These are phyloP conservation scores for Pseudogymnoascus sp. DNA, from an alignment of 2,329 filamentous ascomycete genomes.

Conservation along the genomic window DNA sequence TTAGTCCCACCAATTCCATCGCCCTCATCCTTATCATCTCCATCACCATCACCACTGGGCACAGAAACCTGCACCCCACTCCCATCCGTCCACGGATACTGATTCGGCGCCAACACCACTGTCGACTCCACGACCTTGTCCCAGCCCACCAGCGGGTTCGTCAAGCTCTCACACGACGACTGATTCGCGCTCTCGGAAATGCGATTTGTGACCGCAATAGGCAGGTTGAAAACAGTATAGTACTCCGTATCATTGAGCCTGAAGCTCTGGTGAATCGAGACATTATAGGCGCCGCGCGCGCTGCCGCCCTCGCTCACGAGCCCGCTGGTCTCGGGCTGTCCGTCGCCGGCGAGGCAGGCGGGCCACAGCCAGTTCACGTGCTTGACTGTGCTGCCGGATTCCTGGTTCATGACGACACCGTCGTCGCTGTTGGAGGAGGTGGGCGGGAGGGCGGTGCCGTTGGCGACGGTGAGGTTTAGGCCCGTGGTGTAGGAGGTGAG, in stretches of 20 bases:
- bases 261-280: constrained; percentile 64
- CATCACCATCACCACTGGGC: background rate
- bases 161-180: background rate
- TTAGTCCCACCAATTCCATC: background rate
- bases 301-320: constrained; percentile 4
- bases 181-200: constrained; percentile 32
- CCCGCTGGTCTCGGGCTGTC: constrained; percentile 32
- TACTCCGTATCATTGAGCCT: constrained; percentile 53
- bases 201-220: constrained; percentile 58
- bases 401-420: constrained; percentile 54
- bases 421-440: constrained; percentile 43
- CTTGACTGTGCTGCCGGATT: constrained; percentile 61
- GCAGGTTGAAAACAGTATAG: constrained; percentile 64
- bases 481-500: constrained; percentile 54
- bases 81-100: constrained; percentile 5
- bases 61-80: constrained; percentile 6
- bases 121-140: background rate
- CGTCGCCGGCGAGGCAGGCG: constrained; percentile 55
- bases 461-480: constrained; percentile 60
- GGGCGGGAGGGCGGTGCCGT: constrained; percentile 40
- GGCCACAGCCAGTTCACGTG: constrained; percentile 68
- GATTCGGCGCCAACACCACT: background rate
- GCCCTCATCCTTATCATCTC: background rate
- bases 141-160: background rate
- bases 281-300: constrained; percentile 30